Percentiles rank a stretch among this genome's conserved stretches.
phyloP scores from a whole-genome alignment of 495 filamentous ascomycete species.

The Hypoxylon lienhwacheense region DNA sequence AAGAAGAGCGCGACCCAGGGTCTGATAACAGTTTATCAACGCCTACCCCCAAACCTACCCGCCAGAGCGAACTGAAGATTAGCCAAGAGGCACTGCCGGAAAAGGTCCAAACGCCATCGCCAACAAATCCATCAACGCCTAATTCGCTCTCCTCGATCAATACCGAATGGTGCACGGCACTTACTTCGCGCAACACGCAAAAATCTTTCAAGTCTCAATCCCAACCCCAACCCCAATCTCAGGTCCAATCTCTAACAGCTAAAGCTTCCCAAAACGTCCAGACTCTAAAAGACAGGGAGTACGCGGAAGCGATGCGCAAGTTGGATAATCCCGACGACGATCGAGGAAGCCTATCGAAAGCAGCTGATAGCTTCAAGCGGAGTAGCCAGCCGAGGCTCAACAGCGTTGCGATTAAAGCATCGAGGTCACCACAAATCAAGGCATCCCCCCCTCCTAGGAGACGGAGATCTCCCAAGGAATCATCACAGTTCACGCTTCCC shows the following conservation, averaged over 20 bases:
- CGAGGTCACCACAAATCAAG: conserved; percentile 12
- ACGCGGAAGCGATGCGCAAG: conserved; percentile 41
- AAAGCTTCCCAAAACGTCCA: conserved; percentile 28
- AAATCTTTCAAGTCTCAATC: conserved; percentile 21
- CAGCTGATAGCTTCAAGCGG: conserved; percentile 14
- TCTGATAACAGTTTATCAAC: conserved; percentile 14
- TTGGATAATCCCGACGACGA: conserved; percentile 37
- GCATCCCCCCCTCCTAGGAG: conserved; percentile 24
- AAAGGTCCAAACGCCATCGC: background rate
- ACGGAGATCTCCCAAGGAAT: conserved; percentile 2
- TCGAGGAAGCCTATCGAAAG: conserved; percentile 14
- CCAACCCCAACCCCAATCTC: conserved; percentile 2
- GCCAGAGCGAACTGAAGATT: conserved; percentile 10
- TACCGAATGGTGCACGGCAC: conserved; percentile 41
- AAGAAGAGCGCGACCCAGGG: background rate
- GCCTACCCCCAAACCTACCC: conserved; percentile 14
- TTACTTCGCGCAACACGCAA: conserved; percentile 33
- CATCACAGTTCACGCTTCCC: conserved; percentile 39
- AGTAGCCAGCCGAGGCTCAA: conserved; percentile 1
- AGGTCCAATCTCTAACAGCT: conserved; percentile 5
- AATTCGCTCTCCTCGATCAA: conserved; percentile 43
- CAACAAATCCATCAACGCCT: conserved; percentile 21
- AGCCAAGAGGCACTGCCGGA: background rate
- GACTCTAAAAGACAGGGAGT: conserved; percentile 34
- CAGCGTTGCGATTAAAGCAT: background rate